Base-by-base conservation (phyloP, 768 basidiomycete species). In the Lactarius indigo region DNA sequence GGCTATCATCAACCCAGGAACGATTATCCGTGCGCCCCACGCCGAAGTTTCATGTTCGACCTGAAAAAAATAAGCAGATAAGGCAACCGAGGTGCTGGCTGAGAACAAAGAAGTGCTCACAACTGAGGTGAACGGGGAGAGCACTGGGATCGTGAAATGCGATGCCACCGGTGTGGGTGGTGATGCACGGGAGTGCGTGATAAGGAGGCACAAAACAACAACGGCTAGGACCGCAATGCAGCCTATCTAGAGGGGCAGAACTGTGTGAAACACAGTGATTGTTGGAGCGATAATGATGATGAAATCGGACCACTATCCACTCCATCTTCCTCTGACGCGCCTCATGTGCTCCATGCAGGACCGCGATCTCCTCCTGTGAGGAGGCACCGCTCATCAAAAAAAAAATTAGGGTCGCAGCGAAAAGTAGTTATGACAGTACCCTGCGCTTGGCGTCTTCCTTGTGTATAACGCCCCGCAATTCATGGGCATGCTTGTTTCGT, bases 81-180 rank as follows among this genome's bases (percentile, higher is more conserved):
- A 42, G 60, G 1, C 9, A 37, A 41, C 13, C 2, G 39, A 37
- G 12, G 35, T 3, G 28, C 28, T 44, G 57, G 8, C 37, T 13
- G n/a, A 23, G 37, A 63, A 18, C 42, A 15, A n/a, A 35, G 33
- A 33, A 28, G 61, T 2, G 78, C 84, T 64, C 66, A 91, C 90
- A 73, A 91, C 90, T 12, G 89, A 90, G 2, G 89, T 84, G 70
- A 91, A 92, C 0, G 90, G 90, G 0, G 90, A 92, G 20, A 92
- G 74, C 4, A 92, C 86, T 5, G 90, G 89, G 28, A 92, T 87
- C 0, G 90, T 91, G 73, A 90, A 90, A 73, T 91, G 90, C 1
- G 83, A 79, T 1, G 87, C 65, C 15, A 35, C 59, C 15, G 58
- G 65, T 57, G 39, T 59, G 20, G 62, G 64, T 23, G 63, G 50